phyloP scores from a whole-genome alignment of 2,329 filamentous ascomycete species.

The Pyrenochaeta sp. region DNA sequence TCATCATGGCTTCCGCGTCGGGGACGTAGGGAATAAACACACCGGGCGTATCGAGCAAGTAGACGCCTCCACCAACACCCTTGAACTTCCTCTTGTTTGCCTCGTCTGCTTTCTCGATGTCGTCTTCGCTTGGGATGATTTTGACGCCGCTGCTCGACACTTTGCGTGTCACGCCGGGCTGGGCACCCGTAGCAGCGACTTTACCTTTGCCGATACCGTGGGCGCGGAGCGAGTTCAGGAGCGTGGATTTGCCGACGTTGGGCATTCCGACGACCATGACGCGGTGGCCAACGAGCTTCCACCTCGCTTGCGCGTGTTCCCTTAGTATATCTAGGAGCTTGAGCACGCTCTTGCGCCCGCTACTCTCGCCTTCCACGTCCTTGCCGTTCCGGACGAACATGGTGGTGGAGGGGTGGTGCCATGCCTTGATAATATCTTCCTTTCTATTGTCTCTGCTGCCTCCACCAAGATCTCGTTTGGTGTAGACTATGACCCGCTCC shows the following conservation, averaged over 20 bases:
- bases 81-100: slow-evolving; percentile 31
- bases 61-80: slow-evolving; percentile 66
- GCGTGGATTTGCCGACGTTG: slow-evolving; percentile 92
- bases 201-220: slow-evolving; percentile 72
- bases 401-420: slow-evolving; percentile 61
- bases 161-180: slow-evolving; percentile 90
- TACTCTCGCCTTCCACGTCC: slow-evolving; percentile 34
- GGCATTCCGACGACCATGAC: slow-evolving; percentile 95
- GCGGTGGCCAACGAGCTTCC: slow-evolving; percentile 79
- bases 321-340: slow-evolving; percentile 61
- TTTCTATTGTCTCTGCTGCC: slow-evolving; percentile 41
- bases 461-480: slow-evolving; percentile 72
- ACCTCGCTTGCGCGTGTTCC: slow-evolving; percentile 56
- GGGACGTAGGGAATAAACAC: slow-evolving; percentile 94
- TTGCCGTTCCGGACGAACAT: slow-evolving; percentile 59
- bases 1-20: slow-evolving; percentile 88
- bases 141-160: slow-evolving; percentile 79
- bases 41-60: slow-evolving; percentile 89
- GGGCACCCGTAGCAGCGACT: slow-evolving; percentile 80
- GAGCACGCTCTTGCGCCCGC: slow-evolving; percentile 26
- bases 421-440: slow-evolving; percentile 61
- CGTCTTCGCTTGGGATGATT: slow-evolving; percentile 65
- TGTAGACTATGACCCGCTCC: slow-evolving; percentile 85
- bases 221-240: slow-evolving; percentile 85
- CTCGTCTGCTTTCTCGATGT: slow-evolving; percentile 43